Evolutionary conservation across 768 basidiomycete species (phyloP).

Genomic region (Rhizopogon vulgaris): DNA sequence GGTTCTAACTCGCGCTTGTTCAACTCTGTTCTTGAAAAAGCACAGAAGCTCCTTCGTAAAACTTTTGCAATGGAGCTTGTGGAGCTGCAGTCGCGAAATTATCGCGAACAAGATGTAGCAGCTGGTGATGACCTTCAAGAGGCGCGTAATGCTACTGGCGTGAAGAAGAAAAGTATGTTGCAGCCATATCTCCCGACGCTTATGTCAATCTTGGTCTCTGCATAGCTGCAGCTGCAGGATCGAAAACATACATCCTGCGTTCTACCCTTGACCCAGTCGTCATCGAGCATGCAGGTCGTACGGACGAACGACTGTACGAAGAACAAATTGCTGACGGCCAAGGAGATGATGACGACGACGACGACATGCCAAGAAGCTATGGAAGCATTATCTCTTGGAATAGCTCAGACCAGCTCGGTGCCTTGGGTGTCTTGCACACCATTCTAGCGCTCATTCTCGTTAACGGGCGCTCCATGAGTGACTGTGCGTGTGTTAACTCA

Average conservation of each 20-base stretch:
- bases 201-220: neutral
- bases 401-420: slow-evolving; percentile 55
- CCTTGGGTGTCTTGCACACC: slow-evolving; percentile 72
- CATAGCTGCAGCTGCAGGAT: slow-evolving; percentile 48
- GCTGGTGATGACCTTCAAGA: slow-evolving; percentile 41
- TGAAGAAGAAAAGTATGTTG: slow-evolving; percentile 60
- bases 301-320: slow-evolving; percentile 38
- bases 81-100: slow-evolving; percentile 59
- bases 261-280: slow-evolving; percentile 59
- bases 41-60: slow-evolving; percentile 56
- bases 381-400: slow-evolving; percentile 77
- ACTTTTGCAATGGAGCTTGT: slow-evolving; percentile 84
- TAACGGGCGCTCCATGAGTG: slow-evolving; percentile 65
- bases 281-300: slow-evolving; percentile 53
- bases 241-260: slow-evolving; percentile 81
- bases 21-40: slow-evolving; percentile 52
- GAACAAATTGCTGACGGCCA: slow-evolving; percentile 48
- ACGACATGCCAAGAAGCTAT: slow-evolving; percentile 44
- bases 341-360: slow-evolving; percentile 40
- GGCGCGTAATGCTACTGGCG: slow-evolving; percentile 42
- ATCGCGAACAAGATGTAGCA: slow-evolving; percentile 29
- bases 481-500: slow-evolving; percentile 42
- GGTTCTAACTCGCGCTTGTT: slow-evolving; percentile 51
- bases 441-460: slow-evolving; percentile 83
- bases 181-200: neutral